phyloP scores from a whole-genome alignment of 2,329 filamentous ascomycete species.

The Aspergillus eucalypticola region DNA sequence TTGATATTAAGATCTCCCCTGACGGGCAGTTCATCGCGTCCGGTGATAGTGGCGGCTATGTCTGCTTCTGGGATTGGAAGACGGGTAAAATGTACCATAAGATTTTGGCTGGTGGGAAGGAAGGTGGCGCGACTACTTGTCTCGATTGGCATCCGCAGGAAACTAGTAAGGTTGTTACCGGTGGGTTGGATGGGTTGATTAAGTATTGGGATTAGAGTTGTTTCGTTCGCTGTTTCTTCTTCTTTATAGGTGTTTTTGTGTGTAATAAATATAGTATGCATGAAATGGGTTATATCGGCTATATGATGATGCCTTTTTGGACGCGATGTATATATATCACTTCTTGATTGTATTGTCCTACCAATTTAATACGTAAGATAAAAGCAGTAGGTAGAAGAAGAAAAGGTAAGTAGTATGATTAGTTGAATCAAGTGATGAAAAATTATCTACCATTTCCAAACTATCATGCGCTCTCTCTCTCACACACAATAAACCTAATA shows the following conservation, averaged over 20 bases:
- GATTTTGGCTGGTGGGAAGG: constrained; percentile 68
- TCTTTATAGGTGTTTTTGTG: background rate
- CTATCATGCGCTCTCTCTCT: background rate
- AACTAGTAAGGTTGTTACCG: constrained; percentile 88
- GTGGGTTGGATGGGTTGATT: constrained; percentile 83
- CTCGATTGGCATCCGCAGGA: constrained; percentile 98
- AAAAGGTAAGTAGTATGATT: too few species aligned
- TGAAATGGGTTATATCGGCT: background rate
- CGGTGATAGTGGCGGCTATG: constrained; percentile 83
- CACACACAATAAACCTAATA: background rate
- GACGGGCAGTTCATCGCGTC: constrained; percentile 89
- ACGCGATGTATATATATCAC: background rate
- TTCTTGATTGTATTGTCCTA: too few species aligned
- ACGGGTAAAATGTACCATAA: constrained; percentile 99
- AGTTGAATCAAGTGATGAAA: background rate
- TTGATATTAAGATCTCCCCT: constrained; percentile 83
- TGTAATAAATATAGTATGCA: background rate
- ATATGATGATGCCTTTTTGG: too few species aligned
- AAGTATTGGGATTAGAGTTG: constrained; percentile 82
- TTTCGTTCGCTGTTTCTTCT: background rate
- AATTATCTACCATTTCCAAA: background rate
- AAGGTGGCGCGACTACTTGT: constrained; percentile 79
- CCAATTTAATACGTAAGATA: too few species aligned
- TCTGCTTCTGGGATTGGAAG: constrained; percentile 99
- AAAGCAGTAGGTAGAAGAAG: background rate